Percentiles rank a stretch among this genome's conserved stretches.
These are phyloP conservation scores for Ustilago trichophora DNA, from an alignment of 1,284 basidiomycete genomes.

Conservation along the genomic window DNA sequence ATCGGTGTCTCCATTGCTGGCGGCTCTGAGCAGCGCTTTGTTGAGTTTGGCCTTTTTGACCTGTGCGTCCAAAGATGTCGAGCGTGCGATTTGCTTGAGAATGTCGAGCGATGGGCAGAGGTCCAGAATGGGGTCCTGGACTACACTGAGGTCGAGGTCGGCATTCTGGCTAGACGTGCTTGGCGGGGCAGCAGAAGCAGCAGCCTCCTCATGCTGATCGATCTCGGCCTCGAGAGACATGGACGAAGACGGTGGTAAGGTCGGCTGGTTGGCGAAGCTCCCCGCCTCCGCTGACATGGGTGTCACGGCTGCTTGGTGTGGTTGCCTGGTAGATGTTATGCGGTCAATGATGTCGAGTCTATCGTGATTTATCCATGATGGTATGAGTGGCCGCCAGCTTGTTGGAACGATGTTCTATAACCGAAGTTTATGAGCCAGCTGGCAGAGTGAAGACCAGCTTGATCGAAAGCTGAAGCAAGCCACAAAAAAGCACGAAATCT, in stretches of 20 bases:
- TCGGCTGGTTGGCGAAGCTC: neutral
- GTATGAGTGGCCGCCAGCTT: no score
- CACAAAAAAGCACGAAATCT: no score
- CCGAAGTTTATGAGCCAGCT: no score
- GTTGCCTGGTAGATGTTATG: no score
- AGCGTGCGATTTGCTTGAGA: slow-evolving; percentile 35
- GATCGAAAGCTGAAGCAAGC: no score
- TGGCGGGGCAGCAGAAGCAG: neutral
- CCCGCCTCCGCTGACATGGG: neutral
- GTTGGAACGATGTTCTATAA: no score
- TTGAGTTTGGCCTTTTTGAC: slow-evolving; percentile 30
- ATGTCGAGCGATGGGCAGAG: slow-evolving; percentile 50
- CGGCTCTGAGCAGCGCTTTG: slow-evolving; percentile 41
- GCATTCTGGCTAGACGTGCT: neutral
- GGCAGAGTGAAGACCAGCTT: no score
- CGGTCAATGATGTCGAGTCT: no score
- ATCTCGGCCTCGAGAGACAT: slow-evolving; percentile 5
- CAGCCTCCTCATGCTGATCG: neutral
- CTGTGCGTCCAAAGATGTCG: slow-evolving; percentile 1
- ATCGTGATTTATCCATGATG: no score
- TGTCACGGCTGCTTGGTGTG: neutral
- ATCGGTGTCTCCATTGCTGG: slow-evolving; percentile 55
- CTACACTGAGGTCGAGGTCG: slow-evolving; percentile 34
- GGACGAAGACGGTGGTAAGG: neutral
- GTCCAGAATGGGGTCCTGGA: slow-evolving; percentile 46